A percentile compares a stretch with the other conserved stretches of the same genome.
Evolutionary conservation across 495 filamentous ascomycete genomes (phyloP).

Genomic region (Tuber microsphaerosporum): DNA sequence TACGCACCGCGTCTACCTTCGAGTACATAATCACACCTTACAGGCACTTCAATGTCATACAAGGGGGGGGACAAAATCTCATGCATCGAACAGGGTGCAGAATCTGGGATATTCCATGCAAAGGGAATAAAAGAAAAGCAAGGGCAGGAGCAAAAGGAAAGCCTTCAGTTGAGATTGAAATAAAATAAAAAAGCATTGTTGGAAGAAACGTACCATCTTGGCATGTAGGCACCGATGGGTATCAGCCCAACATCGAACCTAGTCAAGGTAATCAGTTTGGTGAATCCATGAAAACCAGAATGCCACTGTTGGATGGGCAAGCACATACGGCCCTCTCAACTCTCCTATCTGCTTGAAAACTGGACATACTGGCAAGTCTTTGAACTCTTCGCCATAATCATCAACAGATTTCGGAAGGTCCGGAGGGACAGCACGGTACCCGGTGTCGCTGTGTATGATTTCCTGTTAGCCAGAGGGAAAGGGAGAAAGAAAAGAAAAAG

Average conservation of each 20-base stretch:
- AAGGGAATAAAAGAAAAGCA: slow-evolving; percentile 9
- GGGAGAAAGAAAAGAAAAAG: neutral
- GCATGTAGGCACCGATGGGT: slow-evolving; percentile 87
- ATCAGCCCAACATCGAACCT: slow-evolving; percentile 88
- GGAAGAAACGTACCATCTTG: slow-evolving; percentile 50
- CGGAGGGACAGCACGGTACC: slow-evolving; percentile 74
- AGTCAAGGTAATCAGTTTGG: neutral
- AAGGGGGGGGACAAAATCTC: slow-evolving; percentile 5
- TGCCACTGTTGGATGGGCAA: neutral
- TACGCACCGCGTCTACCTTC: slow-evolving; percentile 10
- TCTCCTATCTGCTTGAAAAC: slow-evolving; percentile 82
- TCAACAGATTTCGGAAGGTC: slow-evolving; percentile 56
- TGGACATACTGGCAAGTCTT: slow-evolving; percentile 66
- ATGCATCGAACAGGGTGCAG: slow-evolving; percentile 14
- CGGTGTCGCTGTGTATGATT: slow-evolving; percentile 49
- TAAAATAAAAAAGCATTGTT: slow-evolving; percentile 15
- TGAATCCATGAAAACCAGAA: neutral
- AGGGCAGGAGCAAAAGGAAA: neutral
- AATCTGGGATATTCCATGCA: slow-evolving; percentile 30
- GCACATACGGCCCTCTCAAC: slow-evolving; percentile 53
- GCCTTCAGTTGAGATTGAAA: neutral
- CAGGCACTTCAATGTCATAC: slow-evolving; percentile 9
- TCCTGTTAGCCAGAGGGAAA: neutral
- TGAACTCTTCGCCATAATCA: slow-evolving; percentile 64
- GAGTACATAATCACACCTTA: slow-evolving; percentile 23